These are phyloP conservation scores for Hygrocybe punicea DNA, from an alignment of 768 basidiomycete genomes.

Conservation along the genomic window DNA sequence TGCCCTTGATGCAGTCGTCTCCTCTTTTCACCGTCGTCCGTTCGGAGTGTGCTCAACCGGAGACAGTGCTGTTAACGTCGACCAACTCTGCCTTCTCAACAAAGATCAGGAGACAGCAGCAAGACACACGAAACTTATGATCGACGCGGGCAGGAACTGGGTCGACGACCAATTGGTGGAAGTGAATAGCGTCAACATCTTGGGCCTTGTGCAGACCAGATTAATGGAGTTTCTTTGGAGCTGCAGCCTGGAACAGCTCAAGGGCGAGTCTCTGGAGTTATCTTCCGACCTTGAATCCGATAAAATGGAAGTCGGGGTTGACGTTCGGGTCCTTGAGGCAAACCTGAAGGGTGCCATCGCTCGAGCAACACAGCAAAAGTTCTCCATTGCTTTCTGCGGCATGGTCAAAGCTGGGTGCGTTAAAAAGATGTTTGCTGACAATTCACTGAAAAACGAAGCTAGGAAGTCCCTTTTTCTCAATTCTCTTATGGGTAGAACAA, in stretches of 20 bases:
- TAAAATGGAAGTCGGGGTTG: not conserved
- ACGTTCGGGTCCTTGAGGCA: not conserved
- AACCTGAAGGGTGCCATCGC: not conserved
- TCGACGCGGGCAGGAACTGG: not conserved
- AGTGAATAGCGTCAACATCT: not conserved
- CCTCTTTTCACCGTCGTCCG: not conserved
- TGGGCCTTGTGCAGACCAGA: not conserved
- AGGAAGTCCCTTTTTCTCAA: conserved; percentile 4
- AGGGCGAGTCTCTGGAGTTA: not conserved
- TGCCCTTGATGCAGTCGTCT: not conserved
- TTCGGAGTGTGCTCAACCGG: not conserved
- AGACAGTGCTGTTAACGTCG: not conserved
- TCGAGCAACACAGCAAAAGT: not conserved
- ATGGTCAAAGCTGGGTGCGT: conserved; percentile 4
- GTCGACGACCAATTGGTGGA: not conserved
- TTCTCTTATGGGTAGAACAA: not conserved
- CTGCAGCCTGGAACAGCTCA: not conserved
- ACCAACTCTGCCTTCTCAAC: not conserved
- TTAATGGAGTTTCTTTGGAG: conserved; percentile 5
- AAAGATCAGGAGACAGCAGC: not conserved
- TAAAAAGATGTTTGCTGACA: not conserved
- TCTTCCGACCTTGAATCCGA: not conserved
- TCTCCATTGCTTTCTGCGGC: conserved; percentile 3
- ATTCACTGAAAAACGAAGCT: not conserved
- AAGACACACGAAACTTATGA: not conserved